Percentiles rank a stretch among this genome's conserved stretches.
Evolutionary conservation across 495 filamentous ascomycete species (phyloP).

Genomic region (Barbatosphaeria neglecta): DNA sequence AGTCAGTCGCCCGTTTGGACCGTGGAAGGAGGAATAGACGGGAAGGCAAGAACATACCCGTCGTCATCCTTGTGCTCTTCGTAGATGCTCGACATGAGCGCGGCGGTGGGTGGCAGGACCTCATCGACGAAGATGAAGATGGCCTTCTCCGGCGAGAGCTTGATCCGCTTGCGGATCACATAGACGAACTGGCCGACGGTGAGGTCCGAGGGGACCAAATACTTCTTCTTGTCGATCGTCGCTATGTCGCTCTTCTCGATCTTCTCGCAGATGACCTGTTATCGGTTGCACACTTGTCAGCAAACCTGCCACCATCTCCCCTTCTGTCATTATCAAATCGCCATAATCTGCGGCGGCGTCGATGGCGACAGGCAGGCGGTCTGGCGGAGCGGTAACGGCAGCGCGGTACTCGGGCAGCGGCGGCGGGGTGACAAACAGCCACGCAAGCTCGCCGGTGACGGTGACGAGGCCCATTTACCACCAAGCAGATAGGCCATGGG

Average conservation of each 20-base stretch:
- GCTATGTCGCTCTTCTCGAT: conserved; percentile 98
- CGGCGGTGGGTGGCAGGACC: conserved; percentile 91
- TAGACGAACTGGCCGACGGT: conserved; percentile 99
- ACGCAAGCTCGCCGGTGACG: conserved; percentile 1
- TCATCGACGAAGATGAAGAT: conserved; percentile 99
- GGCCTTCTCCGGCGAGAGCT: conserved; percentile 98
- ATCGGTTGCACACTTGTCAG: background rate
- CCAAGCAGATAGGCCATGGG: conserved; percentile 1
- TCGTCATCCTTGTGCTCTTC: conserved; percentile 91
- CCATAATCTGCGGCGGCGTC: too few species aligned
- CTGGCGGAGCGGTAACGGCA: too few species aligned
- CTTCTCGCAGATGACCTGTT: conserved; percentile 97
- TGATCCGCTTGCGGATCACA: conserved; percentile 99
- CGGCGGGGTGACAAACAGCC: background rate
- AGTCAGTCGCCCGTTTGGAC: conserved; percentile 4
- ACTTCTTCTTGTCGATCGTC: conserved; percentile 99
- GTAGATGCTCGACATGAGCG: conserved; percentile 98
- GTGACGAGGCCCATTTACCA: conserved; percentile 4
- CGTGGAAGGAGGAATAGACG: background rate
- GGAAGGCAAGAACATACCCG: conserved; percentile 35
- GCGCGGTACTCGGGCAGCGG: background rate
- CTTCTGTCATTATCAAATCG: too few species aligned
- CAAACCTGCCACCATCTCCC: too few species aligned
- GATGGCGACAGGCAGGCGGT: too few species aligned
- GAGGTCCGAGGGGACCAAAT: conserved; percentile 92